Base-by-base conservation (phyloP, 1,284 basidiomycete genomes). In the Veloboletus limbatus region DNA sequence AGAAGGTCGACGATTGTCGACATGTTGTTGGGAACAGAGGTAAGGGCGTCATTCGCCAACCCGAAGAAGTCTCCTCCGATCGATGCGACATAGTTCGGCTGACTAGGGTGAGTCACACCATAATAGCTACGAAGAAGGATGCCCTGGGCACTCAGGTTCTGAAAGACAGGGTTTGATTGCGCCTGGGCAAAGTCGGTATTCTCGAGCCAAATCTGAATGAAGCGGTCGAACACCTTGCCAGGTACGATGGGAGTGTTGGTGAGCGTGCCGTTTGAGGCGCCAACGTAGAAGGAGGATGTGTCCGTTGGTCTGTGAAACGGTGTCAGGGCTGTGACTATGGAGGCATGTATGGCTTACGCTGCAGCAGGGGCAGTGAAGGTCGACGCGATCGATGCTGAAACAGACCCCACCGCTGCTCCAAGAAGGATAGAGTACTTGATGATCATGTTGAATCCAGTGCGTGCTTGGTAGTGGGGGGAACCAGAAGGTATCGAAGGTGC, bases 1-100 rank as follows among this genome's bases (percentile, higher is more conserved):
- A 88, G 68, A 4, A 88, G 68, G 54, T 87, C 85, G 27, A 82
- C 76, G 33, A 85, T 54, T 11, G 77, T 78, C 3, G 79, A 79
- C 20, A 82, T 69, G 58, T 75, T 77, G 27, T 34, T 52, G 6
- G 65, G 60, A 26, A 69, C 47, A 28, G 37, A 57, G 50, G 65
- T 68, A 33, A 74, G 62, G 13, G 59, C 57, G 55, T 88, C 83
- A 47, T 69, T 68, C 1, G 58, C 65, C 51, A 79, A 67, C n/a
- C 82, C 85, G 33, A 71, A 85, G 61, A 78, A 84, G 57, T 81
- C 77, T 39, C 83, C 85, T 20, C 74, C 73, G 6, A 73, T 66
- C 0, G 68, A 59, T 6, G 77, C 71, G 28, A 77, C 49, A 49
- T 82, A 85, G 58, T 85, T 84, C 20, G 83, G 83, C 60, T 85